Percentiles rank a stretch among this genome's conserved stretches.
Evolutionary conservation across 768 basidiomycete genomes (phyloP).

Genomic region (Pulveroboletus sp.): DNA sequence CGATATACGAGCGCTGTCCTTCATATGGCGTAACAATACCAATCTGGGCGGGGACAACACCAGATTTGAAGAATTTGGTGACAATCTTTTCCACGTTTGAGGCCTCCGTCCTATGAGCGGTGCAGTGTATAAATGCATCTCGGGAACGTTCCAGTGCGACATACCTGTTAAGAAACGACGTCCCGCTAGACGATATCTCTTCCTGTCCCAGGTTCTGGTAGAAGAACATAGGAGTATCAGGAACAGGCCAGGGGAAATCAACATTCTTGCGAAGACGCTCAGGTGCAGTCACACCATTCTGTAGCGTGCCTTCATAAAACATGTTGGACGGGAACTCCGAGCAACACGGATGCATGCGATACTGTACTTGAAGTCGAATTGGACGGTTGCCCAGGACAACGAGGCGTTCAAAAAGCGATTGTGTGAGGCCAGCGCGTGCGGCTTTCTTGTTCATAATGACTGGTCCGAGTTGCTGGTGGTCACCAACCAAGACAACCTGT

Average conservation of each 20-base stretch:
- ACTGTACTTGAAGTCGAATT: conserved; percentile 98
- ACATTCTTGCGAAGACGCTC: conserved; percentile 97
- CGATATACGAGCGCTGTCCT: conserved; percentile 96
- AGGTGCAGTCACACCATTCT: conserved; percentile 98
- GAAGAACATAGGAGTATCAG: conserved; percentile 99
- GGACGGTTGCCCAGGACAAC: conserved; percentile 94
- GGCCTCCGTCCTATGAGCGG: conserved; percentile 76
- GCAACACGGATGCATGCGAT: conserved; percentile 99
- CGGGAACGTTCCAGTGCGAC: neutral
- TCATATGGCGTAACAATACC: conserved; percentile 99
- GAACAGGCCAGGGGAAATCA: conserved; percentile 98
- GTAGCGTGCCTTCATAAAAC: conserved; percentile 99
- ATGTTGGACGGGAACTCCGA: conserved; percentile 99
- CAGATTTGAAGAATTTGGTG: conserved; percentile 99
- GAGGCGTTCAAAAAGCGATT: conserved; percentile 96
- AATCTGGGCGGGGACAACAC: conserved; percentile 92
- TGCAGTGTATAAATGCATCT: conserved; percentile 6
- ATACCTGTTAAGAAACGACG: conserved; percentile 93
- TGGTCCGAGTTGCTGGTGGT: conserved; percentile 94
- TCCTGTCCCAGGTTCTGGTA: conserved; percentile 99
- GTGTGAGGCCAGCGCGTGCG: conserved; percentile 95
- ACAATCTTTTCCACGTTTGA: conserved; percentile 99
- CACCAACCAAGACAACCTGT: conserved; percentile 96
- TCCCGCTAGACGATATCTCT: conserved; percentile 97
- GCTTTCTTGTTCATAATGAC: conserved; percentile 99